phyloP scores from a whole-genome alignment of 805 yeast genomes.

The Ogataea methanolica region DNA sequence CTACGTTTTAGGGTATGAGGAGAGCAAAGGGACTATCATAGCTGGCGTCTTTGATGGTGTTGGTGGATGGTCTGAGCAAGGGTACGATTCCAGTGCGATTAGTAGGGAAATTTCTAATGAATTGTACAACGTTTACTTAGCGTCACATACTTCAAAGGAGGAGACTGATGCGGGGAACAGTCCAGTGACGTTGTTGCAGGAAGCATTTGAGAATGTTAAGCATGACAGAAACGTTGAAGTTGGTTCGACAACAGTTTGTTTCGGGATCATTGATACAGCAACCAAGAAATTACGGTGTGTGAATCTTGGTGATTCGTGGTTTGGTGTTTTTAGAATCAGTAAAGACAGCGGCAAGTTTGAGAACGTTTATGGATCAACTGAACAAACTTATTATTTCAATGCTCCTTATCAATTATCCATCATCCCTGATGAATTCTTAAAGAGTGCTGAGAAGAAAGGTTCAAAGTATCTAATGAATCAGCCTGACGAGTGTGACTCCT shows the following conservation, averaged over 20 bases:
- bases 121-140: constrained; percentile 37
- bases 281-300: constrained; percentile 56
- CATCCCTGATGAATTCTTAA: constrained; percentile 59
- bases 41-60: constrained; percentile 96
- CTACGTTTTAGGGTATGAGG: constrained; percentile 46
- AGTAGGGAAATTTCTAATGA: constrained; percentile 70
- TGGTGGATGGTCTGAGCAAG: constrained; percentile 95
- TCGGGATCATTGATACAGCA: constrained; percentile 61
- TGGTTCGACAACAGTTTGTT: constrained; percentile 92
- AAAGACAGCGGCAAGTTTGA: constrained; percentile 33
- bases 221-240: constrained; percentile 62
- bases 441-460: constrained; percentile 49
- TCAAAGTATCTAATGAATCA: constrained; percentile 64
- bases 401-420: constrained; percentile 90
- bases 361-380: constrained; percentile 53
- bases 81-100: constrained; percentile 84
- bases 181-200: constrained; percentile 46
- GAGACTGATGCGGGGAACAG: constrained; percentile 47
- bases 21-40: constrained; percentile 36
- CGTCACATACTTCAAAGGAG: constrained; percentile 33
- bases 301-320: constrained; percentile 94
- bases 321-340: constrained; percentile 65
- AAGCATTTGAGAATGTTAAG: constrained; percentile 53
- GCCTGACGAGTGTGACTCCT: constrained; percentile 66
- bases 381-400: constrained; percentile 83